phyloP scores from a whole-genome alignment of 2,329 filamentous ascomycete species.

The Pseudocercospora macadamiae region DNA sequence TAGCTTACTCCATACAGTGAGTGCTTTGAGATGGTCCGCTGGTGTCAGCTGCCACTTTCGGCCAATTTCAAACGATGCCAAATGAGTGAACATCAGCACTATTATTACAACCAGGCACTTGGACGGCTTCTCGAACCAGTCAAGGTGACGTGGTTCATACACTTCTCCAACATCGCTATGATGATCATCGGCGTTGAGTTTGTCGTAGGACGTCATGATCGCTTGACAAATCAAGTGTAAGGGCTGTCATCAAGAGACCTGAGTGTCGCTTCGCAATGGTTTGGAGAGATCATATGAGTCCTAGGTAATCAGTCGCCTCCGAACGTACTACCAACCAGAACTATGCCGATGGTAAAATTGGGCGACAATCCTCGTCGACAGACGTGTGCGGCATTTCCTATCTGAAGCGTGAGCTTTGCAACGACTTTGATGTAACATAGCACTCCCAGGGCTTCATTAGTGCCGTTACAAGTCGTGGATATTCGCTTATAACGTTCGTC shows the following conservation, averaged over 20 bases:
- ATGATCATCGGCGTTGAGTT: neutral
- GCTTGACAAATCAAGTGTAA: neutral
- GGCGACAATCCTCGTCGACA: too few species aligned
- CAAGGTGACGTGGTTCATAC: neutral
- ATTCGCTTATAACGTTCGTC: too few species aligned
- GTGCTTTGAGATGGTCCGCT: neutral
- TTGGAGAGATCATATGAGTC: neutral
- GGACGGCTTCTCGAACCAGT: neutral
- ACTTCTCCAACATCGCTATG: neutral
- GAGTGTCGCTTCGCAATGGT: too few species aligned
- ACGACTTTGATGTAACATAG: too few species aligned
- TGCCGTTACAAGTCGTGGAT: too few species aligned
- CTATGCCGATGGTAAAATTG: too few species aligned
- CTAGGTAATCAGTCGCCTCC: too few species aligned
- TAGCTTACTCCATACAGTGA: neutral
- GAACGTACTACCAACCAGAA: too few species aligned
- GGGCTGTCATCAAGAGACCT: neutral
- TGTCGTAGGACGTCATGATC: neutral
- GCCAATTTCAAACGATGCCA: neutral
- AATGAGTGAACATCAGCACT: neutral
- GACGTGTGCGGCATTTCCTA: too few species aligned
- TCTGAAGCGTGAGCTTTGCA: too few species aligned
- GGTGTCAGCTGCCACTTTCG: neutral
- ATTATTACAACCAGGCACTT: neutral
- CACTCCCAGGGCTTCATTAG: too few species aligned